A percentile compares a stretch with the other conserved stretches of the same genome.
phyloP scores from a whole-genome alignment of 139 green algal species.

The Picochlorum sp. region DNA sequence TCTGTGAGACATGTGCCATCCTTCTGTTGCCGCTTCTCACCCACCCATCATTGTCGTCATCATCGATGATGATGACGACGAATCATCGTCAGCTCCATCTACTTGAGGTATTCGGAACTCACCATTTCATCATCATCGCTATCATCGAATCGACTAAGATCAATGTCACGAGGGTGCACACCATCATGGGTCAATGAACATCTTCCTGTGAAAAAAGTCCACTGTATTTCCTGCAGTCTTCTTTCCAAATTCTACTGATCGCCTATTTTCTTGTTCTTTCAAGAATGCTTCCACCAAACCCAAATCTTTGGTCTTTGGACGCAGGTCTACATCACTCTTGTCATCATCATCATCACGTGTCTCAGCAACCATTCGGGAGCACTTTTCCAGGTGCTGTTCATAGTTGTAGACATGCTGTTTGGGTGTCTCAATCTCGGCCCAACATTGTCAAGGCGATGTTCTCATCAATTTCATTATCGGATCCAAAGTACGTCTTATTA shows the following conservation, averaged over 20 bases:
- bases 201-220: slow-evolving; percentile 8
- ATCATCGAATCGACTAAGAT: slow-evolving; percentile 24
- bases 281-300: too few relatives aligned
- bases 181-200: not conserved
- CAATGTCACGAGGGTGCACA: not conserved
- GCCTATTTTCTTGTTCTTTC: too few relatives aligned
- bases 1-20: too few relatives aligned
- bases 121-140: slow-evolving; percentile 11
- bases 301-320: too few relatives aligned
- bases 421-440: not conserved
- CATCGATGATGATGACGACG: not conserved
- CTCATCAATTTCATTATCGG: not conserved
- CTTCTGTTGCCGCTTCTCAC: too few relatives aligned
- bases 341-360: too few relatives aligned
- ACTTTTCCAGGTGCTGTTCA: not conserved
- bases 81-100: slow-evolving; percentile 19
- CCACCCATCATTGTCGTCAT: not conserved
- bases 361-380: too few relatives aligned
- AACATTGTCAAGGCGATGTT: not conserved
- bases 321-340: too few relatives aligned
- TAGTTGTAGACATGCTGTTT: slow-evolving; percentile 1
- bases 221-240: not conserved
- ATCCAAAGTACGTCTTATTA: not conserved
- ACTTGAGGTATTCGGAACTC: slow-evolving; percentile 19
- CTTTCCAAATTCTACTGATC: too few relatives aligned